A percentile compares a stretch with the other conserved stretches of the same genome.
phyloP scores from a whole-genome alignment of 768 basidiomycete species.

The Termitomyces heimii region DNA sequence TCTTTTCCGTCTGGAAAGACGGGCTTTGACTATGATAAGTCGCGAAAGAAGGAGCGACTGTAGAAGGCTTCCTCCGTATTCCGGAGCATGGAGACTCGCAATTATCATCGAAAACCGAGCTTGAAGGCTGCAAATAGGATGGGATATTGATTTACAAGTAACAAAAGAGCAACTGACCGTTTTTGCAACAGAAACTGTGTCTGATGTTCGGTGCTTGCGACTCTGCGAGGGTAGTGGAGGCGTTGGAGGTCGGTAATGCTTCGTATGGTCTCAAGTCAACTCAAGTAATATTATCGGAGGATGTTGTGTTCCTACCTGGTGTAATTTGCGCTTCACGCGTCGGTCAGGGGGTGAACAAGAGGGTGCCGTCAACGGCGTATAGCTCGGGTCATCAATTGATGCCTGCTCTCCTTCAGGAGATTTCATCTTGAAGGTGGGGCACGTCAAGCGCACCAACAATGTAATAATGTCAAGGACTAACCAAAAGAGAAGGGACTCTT shows the following conservation, averaged over 20 bases:
- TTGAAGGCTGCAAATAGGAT: constrained; percentile 2
- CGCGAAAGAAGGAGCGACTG: constrained; percentile 8
- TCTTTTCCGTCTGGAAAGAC: constrained; percentile 32
- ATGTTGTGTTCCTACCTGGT: constrained; percentile 14
- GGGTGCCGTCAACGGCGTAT: constrained; percentile 3
- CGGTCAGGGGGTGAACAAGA: constrained; percentile 1
- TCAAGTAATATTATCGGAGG: not conserved
- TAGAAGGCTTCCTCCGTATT: constrained; percentile 4
- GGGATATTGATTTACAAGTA: not conserved
- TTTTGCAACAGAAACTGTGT: not conserved
- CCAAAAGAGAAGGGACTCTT: constrained; percentile 4
- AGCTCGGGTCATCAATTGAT: not conserved
- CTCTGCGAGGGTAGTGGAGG: constrained; percentile 38
- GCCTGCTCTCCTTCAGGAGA: constrained; percentile 7
- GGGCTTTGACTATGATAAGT: constrained; percentile 20
- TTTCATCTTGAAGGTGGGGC: not conserved
- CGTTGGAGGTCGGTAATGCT: constrained; percentile 57
- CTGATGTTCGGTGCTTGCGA: constrained; percentile 24
- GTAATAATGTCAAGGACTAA: not conserved
- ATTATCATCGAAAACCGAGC: not conserved
- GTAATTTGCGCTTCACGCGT: constrained; percentile 16
- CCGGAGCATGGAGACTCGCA: not conserved
- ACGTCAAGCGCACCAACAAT: not conserved
- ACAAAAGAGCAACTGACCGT: not conserved
- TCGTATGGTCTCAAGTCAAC: not conserved